These are phyloP conservation scores for Marchantia polymorpha DNA, from an alignment of 225 moss, liverwort and hornwort species.

Conservation along the genomic window DNA sequence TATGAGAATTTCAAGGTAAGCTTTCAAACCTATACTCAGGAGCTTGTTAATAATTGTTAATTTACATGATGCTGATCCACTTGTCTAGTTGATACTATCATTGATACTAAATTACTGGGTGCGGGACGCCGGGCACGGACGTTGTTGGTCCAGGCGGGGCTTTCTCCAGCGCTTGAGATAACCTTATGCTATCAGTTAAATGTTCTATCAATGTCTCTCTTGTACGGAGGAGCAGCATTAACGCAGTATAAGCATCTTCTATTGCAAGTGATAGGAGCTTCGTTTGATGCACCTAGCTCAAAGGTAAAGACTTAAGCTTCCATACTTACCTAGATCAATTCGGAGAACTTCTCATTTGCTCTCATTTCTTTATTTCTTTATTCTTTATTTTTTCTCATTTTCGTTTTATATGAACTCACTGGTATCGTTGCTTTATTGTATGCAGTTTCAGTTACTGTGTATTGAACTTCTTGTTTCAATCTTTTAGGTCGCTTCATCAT, in stretches of 20 bases:
- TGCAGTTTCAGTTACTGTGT: too few species aligned
- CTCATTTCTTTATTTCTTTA: too few species aligned
- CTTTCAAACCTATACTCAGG: neutral
- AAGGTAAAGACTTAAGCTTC: constrained; percentile 44
- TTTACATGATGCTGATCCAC: neutral
- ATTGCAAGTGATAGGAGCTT: constrained; percentile 65
- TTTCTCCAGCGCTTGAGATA: constrained; percentile 73
- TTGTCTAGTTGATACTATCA: neutral
- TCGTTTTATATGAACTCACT: too few species aligned
- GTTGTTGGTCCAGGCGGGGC: constrained; percentile 47
- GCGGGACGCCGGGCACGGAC: neutral
- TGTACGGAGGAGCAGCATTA: constrained; percentile 55
- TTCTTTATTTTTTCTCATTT: too few species aligned
- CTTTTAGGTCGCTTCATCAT: too few species aligned
- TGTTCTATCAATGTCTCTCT: constrained; percentile 52
- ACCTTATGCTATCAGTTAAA: constrained; percentile 72
- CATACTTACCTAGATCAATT: neutral
- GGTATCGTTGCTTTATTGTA: too few species aligned
- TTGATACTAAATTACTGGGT: neutral
- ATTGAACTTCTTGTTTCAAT: too few species aligned
- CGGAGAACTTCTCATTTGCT: too few species aligned
- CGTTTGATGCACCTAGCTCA: constrained; percentile 80
- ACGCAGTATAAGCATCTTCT: constrained; percentile 56
- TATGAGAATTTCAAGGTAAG: constrained; percentile 74
- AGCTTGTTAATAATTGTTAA: neutral